These are phyloP conservation scores for Rickenella mellea DNA, from an alignment of 768 basidiomycete species.

Conservation along the genomic window DNA sequence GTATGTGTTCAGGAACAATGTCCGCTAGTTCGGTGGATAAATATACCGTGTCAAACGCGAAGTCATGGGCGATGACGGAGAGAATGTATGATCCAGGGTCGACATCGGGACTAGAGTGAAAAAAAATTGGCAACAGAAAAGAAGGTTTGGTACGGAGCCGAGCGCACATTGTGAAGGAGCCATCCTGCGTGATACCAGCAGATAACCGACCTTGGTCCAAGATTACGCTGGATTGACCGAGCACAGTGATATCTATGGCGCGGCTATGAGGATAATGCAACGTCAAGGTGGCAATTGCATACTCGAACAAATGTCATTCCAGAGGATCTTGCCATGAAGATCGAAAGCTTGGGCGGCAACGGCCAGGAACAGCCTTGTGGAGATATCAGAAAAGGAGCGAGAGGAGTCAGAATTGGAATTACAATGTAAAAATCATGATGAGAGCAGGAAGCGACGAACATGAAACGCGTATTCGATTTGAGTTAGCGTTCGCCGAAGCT, in stretches of 20 bases:
- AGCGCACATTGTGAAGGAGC: constrained; percentile 60
- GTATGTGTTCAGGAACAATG: constrained; percentile 4
- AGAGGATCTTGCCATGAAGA: constrained; percentile 51
- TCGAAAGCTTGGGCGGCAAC: no score
- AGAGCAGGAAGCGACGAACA: no score
- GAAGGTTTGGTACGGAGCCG: neutral
- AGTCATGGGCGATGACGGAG: constrained; percentile 57
- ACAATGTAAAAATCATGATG: no score
- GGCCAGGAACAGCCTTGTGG: no score
- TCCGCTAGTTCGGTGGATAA: neutral
- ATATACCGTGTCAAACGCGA: constrained; percentile 60
- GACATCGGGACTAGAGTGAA: constrained; percentile 49
- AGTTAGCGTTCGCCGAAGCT: no score
- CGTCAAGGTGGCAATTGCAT: constrained; percentile 9
- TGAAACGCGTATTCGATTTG: no score
- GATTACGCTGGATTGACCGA: constrained; percentile 49
- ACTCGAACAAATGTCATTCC: constrained; percentile 69
- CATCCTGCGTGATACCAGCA: constrained; percentile 46
- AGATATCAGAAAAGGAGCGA: no score
- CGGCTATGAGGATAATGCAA: neutral
- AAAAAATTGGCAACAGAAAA: neutral
- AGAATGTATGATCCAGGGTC: constrained; percentile 61
- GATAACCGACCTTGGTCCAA: constrained; percentile 49
- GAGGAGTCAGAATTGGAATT: no score
- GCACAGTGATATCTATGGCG: constrained; percentile 16